phyloP scores from a whole-genome alignment of 768 basidiomycete species.

The Dacryopinax primogenitus region DNA sequence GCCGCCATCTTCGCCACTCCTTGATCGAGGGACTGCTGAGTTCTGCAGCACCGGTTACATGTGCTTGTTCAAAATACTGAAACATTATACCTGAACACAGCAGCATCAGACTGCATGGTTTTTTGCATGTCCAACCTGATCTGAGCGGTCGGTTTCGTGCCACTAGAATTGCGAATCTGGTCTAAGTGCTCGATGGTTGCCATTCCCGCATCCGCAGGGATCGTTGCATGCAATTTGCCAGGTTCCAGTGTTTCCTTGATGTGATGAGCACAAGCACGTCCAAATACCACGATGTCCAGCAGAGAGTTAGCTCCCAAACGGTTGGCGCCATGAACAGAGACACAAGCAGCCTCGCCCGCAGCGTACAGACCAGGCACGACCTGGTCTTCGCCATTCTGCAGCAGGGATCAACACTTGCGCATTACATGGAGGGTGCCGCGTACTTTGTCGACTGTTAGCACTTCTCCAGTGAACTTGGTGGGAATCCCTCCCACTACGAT shows the following conservation, averaged over 20 bases:
- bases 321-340: slow-evolving; percentile 98
- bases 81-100: slow-evolving; percentile 67
- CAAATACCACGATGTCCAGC: slow-evolving; percentile 96
- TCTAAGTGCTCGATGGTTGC: slow-evolving; percentile 78
- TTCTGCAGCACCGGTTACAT: slow-evolving; percentile 35
- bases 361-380: slow-evolving; percentile 95
- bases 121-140: slow-evolving; percentile 96
- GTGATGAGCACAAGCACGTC: slow-evolving; percentile 97
- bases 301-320: slow-evolving; percentile 99
- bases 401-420: neutral
- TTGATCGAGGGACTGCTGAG: slow-evolving; percentile 77
- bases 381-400: slow-evolving; percentile 71
- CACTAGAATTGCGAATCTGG: slow-evolving; percentile 69
- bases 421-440: slow-evolving; percentile 9
- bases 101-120: slow-evolving; percentile 95
- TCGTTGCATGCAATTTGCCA: slow-evolving; percentile 78
- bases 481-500: slow-evolving; percentile 93
- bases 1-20: slow-evolving; percentile 76
- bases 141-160: slow-evolving; percentile 74
- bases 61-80: slow-evolving; percentile 1
- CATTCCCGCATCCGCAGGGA: slow-evolving; percentile 76
- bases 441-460: slow-evolving; percentile 66
- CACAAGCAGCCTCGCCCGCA: slow-evolving; percentile 96
- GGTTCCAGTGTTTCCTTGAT: slow-evolving; percentile 83
- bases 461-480: slow-evolving; percentile 96